These are phyloP conservation scores for Trichoderma sp. DNA, from an alignment of 2,329 filamentous ascomycete species.

Conservation along the genomic window DNA sequence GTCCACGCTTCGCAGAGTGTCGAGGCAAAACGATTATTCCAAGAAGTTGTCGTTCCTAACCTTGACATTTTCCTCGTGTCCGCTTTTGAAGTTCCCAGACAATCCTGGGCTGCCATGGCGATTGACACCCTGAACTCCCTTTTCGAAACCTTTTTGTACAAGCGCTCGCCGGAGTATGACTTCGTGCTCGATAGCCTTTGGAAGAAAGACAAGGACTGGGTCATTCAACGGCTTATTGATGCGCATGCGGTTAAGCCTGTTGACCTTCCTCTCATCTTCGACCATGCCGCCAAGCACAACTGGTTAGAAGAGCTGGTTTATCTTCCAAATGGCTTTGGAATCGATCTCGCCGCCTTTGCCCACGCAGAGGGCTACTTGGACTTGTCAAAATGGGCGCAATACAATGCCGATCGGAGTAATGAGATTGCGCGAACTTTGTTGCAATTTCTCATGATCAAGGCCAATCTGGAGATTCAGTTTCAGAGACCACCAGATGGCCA, in stretches of 20 bases:
- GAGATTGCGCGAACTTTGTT: constrained; percentile 70
- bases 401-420: constrained; percentile 62
- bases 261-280: constrained; percentile 44
- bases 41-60: constrained; percentile 68
- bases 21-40: constrained; percentile 64
- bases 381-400: constrained; percentile 75
- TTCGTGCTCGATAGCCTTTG: constrained; percentile 91
- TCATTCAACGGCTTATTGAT: constrained; percentile 74
- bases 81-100: constrained; percentile 70
- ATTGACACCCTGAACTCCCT: constrained; percentile 72
- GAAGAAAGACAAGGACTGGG: constrained; percentile 86
- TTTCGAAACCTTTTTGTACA: constrained; percentile 80
- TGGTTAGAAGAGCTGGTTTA: constrained; percentile 83
- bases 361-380: constrained; percentile 80
- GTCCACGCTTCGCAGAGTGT: constrained; percentile 59
- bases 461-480: constrained; percentile 72
- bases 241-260: constrained; percentile 74
- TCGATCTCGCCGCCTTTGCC: constrained; percentile 82
- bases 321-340: constrained; percentile 76
- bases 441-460: constrained; percentile 82
- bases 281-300: constrained; percentile 72
- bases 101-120: constrained; percentile 71
- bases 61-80: constrained; percentile 77
- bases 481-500: constrained; percentile 68
- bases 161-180: constrained; percentile 73